phyloP scores from a whole-genome alignment of 768 basidiomycete genomes.

The Tylopilus intermedius region DNA sequence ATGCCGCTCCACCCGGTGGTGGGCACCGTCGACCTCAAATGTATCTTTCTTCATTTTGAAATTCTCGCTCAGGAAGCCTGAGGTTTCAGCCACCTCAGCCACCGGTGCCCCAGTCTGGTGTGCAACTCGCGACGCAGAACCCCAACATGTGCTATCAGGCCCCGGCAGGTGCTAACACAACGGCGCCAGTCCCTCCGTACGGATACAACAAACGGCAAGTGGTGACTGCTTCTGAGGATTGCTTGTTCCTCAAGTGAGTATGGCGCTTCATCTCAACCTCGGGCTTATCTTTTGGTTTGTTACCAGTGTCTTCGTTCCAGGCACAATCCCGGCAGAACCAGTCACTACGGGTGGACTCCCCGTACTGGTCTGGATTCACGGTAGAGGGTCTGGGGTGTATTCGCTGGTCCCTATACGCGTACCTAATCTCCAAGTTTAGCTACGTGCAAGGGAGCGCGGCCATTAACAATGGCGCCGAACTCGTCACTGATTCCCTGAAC shows the following conservation, averaged over 20 bases:
- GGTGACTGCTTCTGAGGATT: neutral
- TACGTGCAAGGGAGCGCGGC: too few relatives aligned
- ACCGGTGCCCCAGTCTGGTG: slow-evolving; percentile 12
- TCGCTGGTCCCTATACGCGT: too few relatives aligned
- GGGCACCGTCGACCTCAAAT: neutral
- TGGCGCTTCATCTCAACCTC: too few relatives aligned
- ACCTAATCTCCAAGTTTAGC: too few relatives aligned
- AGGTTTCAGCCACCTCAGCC: slow-evolving; percentile 29
- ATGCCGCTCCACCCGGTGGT: slow-evolving; percentile 48
- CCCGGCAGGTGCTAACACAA: neutral
- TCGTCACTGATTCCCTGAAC: too few relatives aligned
- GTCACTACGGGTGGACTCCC: too few relatives aligned
- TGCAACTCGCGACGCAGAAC: slow-evolving; percentile 25
- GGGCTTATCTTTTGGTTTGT: too few relatives aligned
- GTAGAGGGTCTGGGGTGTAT: neutral
- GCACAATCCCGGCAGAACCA: too few relatives aligned
- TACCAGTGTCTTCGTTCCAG: neutral
- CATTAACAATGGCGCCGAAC: too few relatives aligned
- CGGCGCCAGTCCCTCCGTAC: slow-evolving; percentile 4
- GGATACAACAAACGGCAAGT: slow-evolving; percentile 6
- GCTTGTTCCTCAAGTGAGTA: neutral
- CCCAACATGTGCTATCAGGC: slow-evolving; percentile 27
- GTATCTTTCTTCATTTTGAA: neutral
- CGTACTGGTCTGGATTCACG: too few relatives aligned
- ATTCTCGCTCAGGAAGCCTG: slow-evolving; percentile 9